These are phyloP conservation scores for Diplosphaera chodatii DNA, from an alignment of 139 green algal genomes.

Conservation along the genomic window DNA sequence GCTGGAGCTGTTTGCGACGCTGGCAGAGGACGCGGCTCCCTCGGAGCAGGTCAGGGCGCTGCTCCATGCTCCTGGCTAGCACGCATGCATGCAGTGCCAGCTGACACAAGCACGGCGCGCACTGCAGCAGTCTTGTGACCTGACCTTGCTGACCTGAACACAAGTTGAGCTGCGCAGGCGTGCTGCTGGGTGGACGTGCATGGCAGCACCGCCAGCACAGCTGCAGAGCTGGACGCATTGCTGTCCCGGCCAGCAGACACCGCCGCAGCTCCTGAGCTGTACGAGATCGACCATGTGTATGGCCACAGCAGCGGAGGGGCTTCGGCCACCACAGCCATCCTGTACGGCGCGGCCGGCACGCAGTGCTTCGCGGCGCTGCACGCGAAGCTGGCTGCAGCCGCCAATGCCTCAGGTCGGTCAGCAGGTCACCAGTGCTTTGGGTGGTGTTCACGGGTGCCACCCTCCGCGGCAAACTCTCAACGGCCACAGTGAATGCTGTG, in stretches of 20 bases:
- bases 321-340: constrained; percentile 11
- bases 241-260: neutral
- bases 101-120: neutral
- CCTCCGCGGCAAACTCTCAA: no score
- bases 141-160: neutral
- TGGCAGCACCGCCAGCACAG: constrained; percentile 6
- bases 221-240: constrained; percentile 7
- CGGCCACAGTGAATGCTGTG: no score
- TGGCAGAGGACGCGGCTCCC: constrained; percentile 28
- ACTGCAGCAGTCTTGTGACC: no score
- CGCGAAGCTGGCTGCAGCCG: constrained; percentile 21
- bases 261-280: constrained; percentile 18
- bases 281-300: constrained; percentile 58
- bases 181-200: constrained; percentile 50
- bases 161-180: neutral
- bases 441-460: no score
- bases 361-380: constrained; percentile 55
- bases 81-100: neutral
- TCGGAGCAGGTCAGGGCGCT: neutral
- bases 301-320: neutral
- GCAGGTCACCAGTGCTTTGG: neutral
- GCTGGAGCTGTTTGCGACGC: constrained; percentile 56
- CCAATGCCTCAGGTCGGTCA: neutral
- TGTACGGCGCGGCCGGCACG: constrained; percentile 58
- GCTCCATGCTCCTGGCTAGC: neutral